These are phyloP conservation scores for Diaporthe citri DNA, from an alignment of 2,329 filamentous ascomycete species.

Conservation along the genomic window DNA sequence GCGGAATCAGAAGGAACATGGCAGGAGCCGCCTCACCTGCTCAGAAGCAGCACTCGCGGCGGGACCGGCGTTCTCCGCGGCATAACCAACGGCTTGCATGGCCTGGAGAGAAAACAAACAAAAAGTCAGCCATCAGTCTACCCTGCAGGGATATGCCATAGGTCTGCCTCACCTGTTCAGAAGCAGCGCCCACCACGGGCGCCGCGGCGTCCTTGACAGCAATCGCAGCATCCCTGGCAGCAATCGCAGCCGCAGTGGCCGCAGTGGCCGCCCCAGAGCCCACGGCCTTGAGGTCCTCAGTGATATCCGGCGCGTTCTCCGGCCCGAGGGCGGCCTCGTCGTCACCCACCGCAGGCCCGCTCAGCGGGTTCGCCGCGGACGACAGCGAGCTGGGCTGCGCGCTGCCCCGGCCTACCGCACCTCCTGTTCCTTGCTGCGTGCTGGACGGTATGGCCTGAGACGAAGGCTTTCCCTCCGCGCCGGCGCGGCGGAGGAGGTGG, in stretches of 20 bases:
- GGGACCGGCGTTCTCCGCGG: constrained; percentile 4
- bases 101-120: background rate
- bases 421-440: too few relatives aligned
- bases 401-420: background rate
- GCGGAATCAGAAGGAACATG: fast-evolving
- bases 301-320: background rate
- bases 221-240: constrained; percentile 14
- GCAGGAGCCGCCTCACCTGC: background rate
- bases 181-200: constrained; percentile 22
- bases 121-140: background rate
- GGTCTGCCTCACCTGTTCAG: constrained; percentile 11
- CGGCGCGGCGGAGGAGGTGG: background rate
- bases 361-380: constrained; percentile 1
- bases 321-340: background rate
- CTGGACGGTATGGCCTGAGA: background rate
- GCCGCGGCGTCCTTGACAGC: constrained; percentile 29
- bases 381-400: background rate
- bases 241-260: constrained; percentile 17
- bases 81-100: constrained; percentile 17
- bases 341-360: background rate
- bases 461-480: background rate
- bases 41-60: constrained; percentile 1
- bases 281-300: background rate
- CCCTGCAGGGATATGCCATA: too few relatives aligned
- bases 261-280: constrained; percentile 6